Percentiles rank a stretch among this genome's conserved stretches.
phyloP scores from a whole-genome alignment of 1,284 basidiomycete species.

The Cutaneotrichosporon cavernicola region DNA sequence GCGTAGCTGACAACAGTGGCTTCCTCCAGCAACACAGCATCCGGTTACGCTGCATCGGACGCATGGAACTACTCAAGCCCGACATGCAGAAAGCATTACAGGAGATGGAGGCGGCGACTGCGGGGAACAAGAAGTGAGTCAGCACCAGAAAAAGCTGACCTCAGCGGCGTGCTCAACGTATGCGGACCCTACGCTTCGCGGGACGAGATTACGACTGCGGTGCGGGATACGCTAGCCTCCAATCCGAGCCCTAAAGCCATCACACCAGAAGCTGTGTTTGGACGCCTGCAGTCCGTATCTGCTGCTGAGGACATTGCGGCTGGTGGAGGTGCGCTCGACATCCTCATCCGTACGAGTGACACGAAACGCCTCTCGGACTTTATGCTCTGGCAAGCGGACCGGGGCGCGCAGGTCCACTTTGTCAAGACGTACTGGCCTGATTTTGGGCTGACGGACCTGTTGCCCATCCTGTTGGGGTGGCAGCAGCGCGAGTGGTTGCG shows the following conservation, averaged over 20 bases:
- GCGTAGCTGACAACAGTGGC: conserved; percentile 57
- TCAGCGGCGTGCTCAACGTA: conserved; percentile 84
- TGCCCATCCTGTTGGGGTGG: conserved; percentile 80
- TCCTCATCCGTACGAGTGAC: conserved; percentile 88
- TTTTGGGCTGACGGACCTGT: conserved; percentile 81
- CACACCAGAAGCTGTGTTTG: conserved; percentile 18
- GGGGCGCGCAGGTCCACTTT: conserved; percentile 88
- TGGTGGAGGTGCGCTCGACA: conserved; percentile 62
- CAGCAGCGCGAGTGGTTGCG: conserved; percentile 66
- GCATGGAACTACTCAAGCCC: conserved; percentile 70
- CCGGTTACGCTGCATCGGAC: conserved; percentile 79
- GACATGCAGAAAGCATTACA: conserved; percentile 69
- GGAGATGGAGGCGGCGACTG: conserved; percentile 77
- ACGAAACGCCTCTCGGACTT: conserved; percentile 89
- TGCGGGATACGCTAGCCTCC: conserved; percentile 60
- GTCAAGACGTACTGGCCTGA: conserved; percentile 90
- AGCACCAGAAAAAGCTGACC: neutral
- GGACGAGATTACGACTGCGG: conserved; percentile 84
- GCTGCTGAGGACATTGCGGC: conserved; percentile 13
- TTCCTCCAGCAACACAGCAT: conserved; percentile 78
- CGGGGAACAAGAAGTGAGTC: conserved; percentile 66
- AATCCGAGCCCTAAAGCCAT: neutral
- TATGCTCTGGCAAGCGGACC: conserved; percentile 68
- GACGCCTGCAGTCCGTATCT: conserved; percentile 17
- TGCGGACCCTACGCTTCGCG: conserved; percentile 91